Evolutionary conservation across 306 rosid species (phyloP).

Genomic region (Castanopsis chinensis): DNA sequence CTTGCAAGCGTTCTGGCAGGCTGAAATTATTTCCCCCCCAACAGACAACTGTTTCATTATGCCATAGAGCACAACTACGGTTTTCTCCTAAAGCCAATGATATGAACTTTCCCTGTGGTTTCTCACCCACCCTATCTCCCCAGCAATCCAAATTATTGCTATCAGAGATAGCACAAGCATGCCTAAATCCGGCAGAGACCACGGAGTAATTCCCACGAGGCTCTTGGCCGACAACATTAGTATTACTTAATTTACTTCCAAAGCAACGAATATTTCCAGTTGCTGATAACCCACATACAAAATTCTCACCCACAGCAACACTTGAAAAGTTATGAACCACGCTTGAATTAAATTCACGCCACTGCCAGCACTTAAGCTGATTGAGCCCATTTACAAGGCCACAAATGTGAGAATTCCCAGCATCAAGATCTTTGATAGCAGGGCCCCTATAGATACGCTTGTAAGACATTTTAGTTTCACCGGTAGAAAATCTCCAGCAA

Average conservation of each 20-base stretch:
- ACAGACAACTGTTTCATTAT: constrained; percentile 41
- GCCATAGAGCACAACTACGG: constrained; percentile 58
- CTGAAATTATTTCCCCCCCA: constrained; percentile 71
- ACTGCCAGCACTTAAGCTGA: constrained; percentile 69
- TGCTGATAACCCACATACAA: constrained; percentile 53
- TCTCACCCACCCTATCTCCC: constrained; percentile 45
- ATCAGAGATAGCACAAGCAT: constrained; percentile 60
- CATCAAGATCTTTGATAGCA: constrained; percentile 32
- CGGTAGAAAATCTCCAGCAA: constrained; percentile 81
- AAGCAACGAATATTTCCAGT: constrained; percentile 37
- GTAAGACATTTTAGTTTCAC: constrained; percentile 19
- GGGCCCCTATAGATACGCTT: constrained; percentile 52
- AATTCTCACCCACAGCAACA: constrained; percentile 62
- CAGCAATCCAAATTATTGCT: constrained; percentile 52
- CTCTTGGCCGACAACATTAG: constrained; percentile 7
- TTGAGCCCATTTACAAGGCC: constrained; percentile 37
- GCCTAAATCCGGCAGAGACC: constrained; percentile 52
- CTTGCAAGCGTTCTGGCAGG: constrained; percentile 43
- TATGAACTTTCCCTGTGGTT: constrained; percentile 44
- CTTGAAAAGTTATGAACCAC: constrained; percentile 19
- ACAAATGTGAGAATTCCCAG: constrained; percentile 69
- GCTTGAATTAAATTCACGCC: constrained; percentile 30
- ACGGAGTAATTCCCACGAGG: constrained; percentile 28
- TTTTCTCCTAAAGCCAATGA: constrained; percentile 73
- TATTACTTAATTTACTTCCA: constrained; percentile 23